Conservation (phyloP, 306 rosid genomes). For the Purshia tridentata region DNA sequence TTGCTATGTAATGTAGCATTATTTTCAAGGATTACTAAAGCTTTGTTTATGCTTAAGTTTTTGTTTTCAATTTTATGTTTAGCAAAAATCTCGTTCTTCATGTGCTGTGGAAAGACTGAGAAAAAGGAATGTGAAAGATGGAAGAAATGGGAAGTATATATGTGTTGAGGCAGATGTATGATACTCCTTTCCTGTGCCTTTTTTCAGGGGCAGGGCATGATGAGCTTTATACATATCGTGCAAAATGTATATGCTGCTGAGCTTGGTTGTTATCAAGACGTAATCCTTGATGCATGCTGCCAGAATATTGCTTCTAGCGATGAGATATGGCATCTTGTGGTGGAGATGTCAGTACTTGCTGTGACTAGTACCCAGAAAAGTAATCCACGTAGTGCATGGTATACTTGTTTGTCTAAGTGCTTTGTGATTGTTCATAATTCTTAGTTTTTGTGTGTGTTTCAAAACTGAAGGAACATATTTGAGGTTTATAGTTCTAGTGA, state of each 20-base stretch:
- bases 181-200: constrained; percentile 6
- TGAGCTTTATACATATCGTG: constrained; percentile 57
- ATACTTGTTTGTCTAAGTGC: constrained; percentile 25
- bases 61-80: neutral
- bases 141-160: neutral
- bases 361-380: constrained; percentile 59
- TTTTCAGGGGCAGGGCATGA: constrained; percentile 85
- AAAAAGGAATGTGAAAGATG: neutral
- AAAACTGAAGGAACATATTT: constrained; percentile 20
- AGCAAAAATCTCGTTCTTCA: neutral
- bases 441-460: constrained; percentile 17
- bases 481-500: neutral
- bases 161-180: constrained; percentile 3
- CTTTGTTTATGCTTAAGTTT: neutral
- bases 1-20: neutral
- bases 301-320: constrained; percentile 76
- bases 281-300: constrained; percentile 95
- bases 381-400: constrained; percentile 93
- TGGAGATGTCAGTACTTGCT: constrained; percentile 72
- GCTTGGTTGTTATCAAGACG: constrained; percentile 69
- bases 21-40: neutral
- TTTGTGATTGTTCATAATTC: neutral
- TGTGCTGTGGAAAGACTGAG: neutral
- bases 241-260: constrained; percentile 62
- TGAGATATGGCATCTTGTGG: constrained; percentile 77